Conservation (phyloP, 805 yeast genomes). For the Ogataea zsoltii region DNA sequence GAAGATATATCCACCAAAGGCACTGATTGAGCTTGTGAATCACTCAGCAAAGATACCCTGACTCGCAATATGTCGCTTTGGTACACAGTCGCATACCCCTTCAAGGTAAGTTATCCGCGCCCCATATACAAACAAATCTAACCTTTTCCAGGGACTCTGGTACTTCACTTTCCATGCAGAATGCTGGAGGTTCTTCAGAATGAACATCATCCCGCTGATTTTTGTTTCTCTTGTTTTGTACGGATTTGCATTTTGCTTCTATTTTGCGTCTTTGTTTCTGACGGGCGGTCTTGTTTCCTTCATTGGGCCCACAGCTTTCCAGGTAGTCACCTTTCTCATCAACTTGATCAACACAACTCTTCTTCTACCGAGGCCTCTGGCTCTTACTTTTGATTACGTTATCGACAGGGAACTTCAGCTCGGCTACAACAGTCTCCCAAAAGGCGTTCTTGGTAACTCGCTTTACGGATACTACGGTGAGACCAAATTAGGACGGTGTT, state of each 20-base stretch:
- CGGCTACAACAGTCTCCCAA: conserved; percentile 24
- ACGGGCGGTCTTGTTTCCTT: conserved; percentile 29
- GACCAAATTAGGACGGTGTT: conserved; percentile 24
- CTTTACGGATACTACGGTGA: conserved; percentile 31
- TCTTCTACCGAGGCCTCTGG: conserved; percentile 35
- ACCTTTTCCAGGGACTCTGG: conserved; percentile 25
- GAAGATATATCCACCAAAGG: too few relatives aligned
- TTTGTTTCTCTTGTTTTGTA: conserved; percentile 22
- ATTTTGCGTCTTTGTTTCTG: conserved; percentile 16
- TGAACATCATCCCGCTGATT: conserved; percentile 26
- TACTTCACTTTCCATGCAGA: conserved; percentile 25
- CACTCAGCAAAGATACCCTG: too few relatives aligned
- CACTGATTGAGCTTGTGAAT: too few relatives aligned
- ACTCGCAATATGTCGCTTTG: conserved; percentile 12
- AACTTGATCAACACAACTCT: conserved; percentile 29
- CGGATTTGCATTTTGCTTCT: conserved; percentile 16
- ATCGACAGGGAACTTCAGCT: conserved; percentile 22
- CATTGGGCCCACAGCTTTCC: conserved; percentile 30
- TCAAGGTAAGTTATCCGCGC: conserved; percentile 13
- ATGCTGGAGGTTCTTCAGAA: conserved; percentile 29
- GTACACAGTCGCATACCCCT: conserved; percentile 16
- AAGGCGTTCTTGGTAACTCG: conserved; percentile 26
- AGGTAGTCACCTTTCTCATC: conserved; percentile 33
- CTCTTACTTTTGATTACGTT: conserved; percentile 34
- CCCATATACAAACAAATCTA: not conserved